phyloP scores from a whole-genome alignment of 2,329 filamentous ascomycete genomes.

The Aspergillus proliferans region DNA sequence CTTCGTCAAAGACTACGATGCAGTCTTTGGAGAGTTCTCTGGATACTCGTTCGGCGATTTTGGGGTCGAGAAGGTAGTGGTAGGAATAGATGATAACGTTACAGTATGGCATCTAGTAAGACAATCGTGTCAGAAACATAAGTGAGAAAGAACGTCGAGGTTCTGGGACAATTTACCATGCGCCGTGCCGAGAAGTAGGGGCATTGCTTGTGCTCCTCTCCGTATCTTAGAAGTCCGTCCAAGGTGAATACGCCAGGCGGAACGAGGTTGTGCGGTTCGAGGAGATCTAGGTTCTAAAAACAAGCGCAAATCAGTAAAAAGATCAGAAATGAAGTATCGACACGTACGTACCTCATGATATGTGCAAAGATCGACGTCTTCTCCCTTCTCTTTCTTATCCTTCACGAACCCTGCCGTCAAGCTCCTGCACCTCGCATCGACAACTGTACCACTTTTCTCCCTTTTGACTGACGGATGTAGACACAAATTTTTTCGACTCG shows the following conservation, averaged over 20 bases:
- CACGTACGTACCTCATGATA: slow-evolving; percentile 72
- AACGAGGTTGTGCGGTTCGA: slow-evolving; percentile 91
- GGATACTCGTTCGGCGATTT: slow-evolving; percentile 92
- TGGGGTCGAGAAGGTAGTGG: slow-evolving; percentile 94
- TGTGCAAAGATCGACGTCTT: slow-evolving; percentile 87
- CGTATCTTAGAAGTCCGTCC: slow-evolving; percentile 80
- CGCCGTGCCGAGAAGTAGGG: slow-evolving; percentile 93
- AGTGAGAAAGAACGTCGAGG: neutral
- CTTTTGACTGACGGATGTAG: slow-evolving; percentile 92
- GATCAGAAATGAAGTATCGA: neutral
- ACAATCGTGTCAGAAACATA: slow-evolving; percentile 17
- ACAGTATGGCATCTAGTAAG: slow-evolving; percentile 85
- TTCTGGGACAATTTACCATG: slow-evolving; percentile 56
- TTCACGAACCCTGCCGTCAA: slow-evolving; percentile 95
- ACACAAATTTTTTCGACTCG: slow-evolving; percentile 95
- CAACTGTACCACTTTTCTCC: slow-evolving; percentile 89
- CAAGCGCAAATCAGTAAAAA: slow-evolving; percentile 14
- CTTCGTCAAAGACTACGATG: slow-evolving; percentile 97
- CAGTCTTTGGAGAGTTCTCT: slow-evolving; percentile 96
- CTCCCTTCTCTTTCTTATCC: slow-evolving; percentile 92
- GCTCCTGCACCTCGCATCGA: slow-evolving; percentile 93
- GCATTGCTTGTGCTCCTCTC: slow-evolving; percentile 93
- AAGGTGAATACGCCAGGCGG: slow-evolving; percentile 95
- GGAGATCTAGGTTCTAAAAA: slow-evolving; percentile 74
- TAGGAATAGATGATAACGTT: slow-evolving; percentile 99